Base-by-base conservation (phyloP, 257 asterid species). In the Nemophila menziesii region DNA sequence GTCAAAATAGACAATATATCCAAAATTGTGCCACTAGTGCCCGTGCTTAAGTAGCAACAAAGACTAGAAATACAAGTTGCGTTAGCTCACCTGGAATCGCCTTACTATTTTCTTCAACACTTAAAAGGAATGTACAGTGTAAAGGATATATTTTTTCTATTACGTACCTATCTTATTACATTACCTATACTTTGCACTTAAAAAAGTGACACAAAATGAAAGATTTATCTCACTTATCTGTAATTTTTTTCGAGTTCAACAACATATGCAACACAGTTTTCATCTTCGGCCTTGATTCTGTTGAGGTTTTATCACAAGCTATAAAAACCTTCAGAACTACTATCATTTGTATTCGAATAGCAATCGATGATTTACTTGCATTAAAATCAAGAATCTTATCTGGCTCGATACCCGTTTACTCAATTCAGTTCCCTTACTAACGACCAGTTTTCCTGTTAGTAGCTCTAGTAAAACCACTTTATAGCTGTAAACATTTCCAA, bases 401-500 rank as follows among this genome's bases (percentile, higher is more conserved):
- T 55, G 69, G 78, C 75, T 75, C 44, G 48, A 47, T 20, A 65
- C 96, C 59, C 66, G 71, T 67, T 81, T 78, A 20, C 83, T 79
- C 15, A 86, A 73, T 49, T 86, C 96, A 11, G 57, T 70, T 56
- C 96, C 96, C 59, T 80, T 79, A 52, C 83, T 75, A 1, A 86
- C 94, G n/a, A 90, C 90, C 19, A 78, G 86, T 69, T 63, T 74
- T 55, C 96, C 92, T 0, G 96, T 86, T 36, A 86, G 37, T 57
- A 86, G 65, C 57, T 86, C 94, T 21, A 86, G 75, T 45, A 86
- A 81, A 58, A 86, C 55, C 1, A 81, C 83, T 17, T 93, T 93
- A 11, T 75, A 86, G 62, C 96, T 86, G 57, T 86, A 81, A 20
- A 86, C 90, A 16, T 86, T 81, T 54, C 92, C 94, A 1, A 92